phyloP scores from a whole-genome alignment of 768 basidiomycete genomes.

The Tylopilus sp. region DNA sequence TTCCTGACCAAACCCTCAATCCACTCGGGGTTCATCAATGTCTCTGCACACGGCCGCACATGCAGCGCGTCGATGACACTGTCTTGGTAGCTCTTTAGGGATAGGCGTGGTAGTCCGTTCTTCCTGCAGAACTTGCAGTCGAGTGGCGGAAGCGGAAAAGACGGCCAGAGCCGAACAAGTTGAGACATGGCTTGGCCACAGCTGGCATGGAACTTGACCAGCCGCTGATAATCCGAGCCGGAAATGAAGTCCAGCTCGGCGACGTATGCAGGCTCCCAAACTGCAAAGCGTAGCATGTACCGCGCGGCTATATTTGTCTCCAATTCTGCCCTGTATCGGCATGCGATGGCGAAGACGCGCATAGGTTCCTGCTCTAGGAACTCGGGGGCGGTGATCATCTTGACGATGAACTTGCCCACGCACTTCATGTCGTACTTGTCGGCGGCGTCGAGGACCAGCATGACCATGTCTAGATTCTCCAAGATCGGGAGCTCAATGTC shows the following conservation, averaged over 20 bases:
- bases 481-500: constrained; percentile 29
- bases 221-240: constrained; percentile 35
- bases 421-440: constrained; percentile 51
- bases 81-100: constrained; percentile 32
- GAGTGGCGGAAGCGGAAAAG: constrained; percentile 29
- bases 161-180: constrained; percentile 30
- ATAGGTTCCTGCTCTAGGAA: constrained; percentile 35
- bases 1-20: constrained; percentile 29
- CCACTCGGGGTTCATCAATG: constrained; percentile 29
- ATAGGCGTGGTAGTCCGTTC: constrained; percentile 32
- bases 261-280: constrained; percentile 32
- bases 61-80: constrained; percentile 32
- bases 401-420: constrained; percentile 35
- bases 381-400: constrained; percentile 29
- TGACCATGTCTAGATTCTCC: constrained; percentile 40
- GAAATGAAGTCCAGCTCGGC: constrained; percentile 37
- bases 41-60: constrained; percentile 32
- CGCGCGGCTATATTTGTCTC: constrained; percentile 37
- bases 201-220: constrained; percentile 34
- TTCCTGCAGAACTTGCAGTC: constrained; percentile 36
- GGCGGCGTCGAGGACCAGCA: constrained; percentile 42
- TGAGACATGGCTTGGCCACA: constrained; percentile 35
- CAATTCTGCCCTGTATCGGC: constrained; percentile 33
- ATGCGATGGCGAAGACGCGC: constrained; percentile 37
- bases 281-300: constrained; percentile 35